These are phyloP conservation scores for sorghum (Sorghum bicolor) DNA, from an alignment of 176 grass and related monocot species.

Conservation along the genomic window DNA sequence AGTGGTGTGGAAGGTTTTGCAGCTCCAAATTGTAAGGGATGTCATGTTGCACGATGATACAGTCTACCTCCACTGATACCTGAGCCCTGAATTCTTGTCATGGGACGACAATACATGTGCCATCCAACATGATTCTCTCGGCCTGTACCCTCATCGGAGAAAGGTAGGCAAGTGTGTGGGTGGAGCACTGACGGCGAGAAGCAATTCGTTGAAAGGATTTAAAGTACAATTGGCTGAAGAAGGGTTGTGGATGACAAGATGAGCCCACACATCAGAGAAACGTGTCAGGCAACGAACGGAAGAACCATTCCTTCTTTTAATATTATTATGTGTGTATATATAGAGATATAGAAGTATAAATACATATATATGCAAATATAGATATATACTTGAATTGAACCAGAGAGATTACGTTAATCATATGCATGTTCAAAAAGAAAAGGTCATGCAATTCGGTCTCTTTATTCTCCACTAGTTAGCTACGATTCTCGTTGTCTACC, in stretches of 20 bases:
- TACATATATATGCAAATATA: too few species aligned
- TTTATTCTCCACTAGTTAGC: slow-evolving; percentile 53
- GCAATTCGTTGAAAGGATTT: not conserved
- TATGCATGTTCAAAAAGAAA: slow-evolving; percentile 35
- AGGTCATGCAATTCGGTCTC: slow-evolving; percentile 18
- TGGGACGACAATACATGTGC: not conserved
- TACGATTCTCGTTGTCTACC: slow-evolving; percentile 26
- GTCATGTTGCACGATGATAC: not conserved
- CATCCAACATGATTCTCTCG: too few species aligned
- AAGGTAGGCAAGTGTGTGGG: too few species aligned
- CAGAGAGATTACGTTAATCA: not conserved
- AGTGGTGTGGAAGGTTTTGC: not conserved
- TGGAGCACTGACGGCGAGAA: not conserved
- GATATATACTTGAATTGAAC: not conserved
- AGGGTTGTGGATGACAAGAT: not conserved
- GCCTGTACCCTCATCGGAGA: too few species aligned
- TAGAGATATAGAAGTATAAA: too few species aligned
- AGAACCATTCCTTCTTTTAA: too few species aligned
- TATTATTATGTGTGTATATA: too few species aligned
- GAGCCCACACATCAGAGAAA: not conserved
- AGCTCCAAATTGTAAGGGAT: not conserved
- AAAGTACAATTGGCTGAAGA: not conserved
- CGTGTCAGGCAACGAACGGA: too few species aligned
- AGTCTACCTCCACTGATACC: not conserved
- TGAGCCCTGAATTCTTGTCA: not conserved